Evolutionary conservation across 2,329 filamentous ascomycete genomes (phyloP), one percentile per base, ranked within the genome.

Genomic region (Cytospora piceae): DNA sequence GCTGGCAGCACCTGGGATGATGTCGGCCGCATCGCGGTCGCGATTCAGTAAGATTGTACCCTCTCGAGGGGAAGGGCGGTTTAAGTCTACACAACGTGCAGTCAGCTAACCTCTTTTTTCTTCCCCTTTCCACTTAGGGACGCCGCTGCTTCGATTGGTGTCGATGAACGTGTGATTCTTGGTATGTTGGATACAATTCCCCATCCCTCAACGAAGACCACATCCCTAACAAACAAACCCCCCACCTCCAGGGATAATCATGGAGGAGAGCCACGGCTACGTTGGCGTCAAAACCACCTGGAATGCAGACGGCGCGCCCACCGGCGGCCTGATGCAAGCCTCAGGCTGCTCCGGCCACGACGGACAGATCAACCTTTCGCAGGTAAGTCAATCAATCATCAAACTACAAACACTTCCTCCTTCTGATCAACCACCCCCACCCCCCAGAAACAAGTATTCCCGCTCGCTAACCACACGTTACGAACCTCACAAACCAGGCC

Each of bases 281-380:
- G 77, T 80, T 32, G 76, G 75, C 15, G 77, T 77, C 17, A 54
- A 39, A 3, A 78, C 76, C 22, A 77, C 77, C 39, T 68, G n/a
- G 54, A 74, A 77, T 69, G 65, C 62, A 22, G 76, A 79, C 62
- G 71, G 72, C 20, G 73, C 74, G 61, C 31, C 34, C 49, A 77
- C 76, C 3, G 77, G 74, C 20, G 77, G 78, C n/a, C 70, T 80
- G 49, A 79, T 80, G 78, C 77, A 79, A 70, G 74, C 74, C 56
- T 71, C 71, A 37, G 75, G 74, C 39, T 75, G 75, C 66, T 73
- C 73, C 6, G 75, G 75, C 2, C 78, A 74, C 67, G 73, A 73
- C 0, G 75, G 75, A 24, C 55, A 73, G 65, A 72, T 74, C 57
- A 71, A 72, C 17, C 70, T 77, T 54, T 67, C 69, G 39, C 74